Evolutionary conservation across 2,329 filamentous ascomycete genomes (phyloP), one percentile per base, ranked within the genome.

Genomic region (Penicillium sumatraense): DNA sequence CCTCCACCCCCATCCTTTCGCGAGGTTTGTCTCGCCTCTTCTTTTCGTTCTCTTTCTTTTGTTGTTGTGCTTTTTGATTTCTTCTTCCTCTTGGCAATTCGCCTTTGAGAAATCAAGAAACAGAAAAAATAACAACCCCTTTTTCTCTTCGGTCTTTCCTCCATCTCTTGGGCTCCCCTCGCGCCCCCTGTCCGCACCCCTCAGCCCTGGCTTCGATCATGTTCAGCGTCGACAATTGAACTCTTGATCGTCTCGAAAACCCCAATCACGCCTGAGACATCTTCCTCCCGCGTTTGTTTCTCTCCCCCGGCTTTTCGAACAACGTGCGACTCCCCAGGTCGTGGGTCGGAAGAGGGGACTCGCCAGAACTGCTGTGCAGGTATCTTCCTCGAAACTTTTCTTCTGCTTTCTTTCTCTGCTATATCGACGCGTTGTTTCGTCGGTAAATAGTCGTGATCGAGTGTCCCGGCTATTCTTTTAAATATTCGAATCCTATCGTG

Each of bases 341-440:
- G 64, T 60, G 58, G 58, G 61, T 56, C 57, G 53, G 58, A 51
- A 42, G 60, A 59, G 63, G 64, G 58, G 56, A 60, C 60, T 61
- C 40, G 53, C 44, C 58, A 64, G 60, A 53, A 58, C 60, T 71
- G 69, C 69, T 64, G 69, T 56, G 69, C 69, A 72, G 69, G 64
- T 66, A 63, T 55, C 54, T 60, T 56, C 42, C 49, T 46, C 49
- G 61, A 50, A 23, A 52, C 50, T 65, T 60, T 51, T 49, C 45
- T 58, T 57, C 58, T 50, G 52, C 44, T 51, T 41, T 33, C 27
- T 51, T 58, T 49, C 56, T 36, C 49, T 52, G 27, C 52, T 58
- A 58, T 38, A 47, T 45, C 41, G 52, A 63, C 59, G 56, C 60
- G 52, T 66, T 55, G 42, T 60, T 53, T 36, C 16, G 23, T 40